phyloP scores from a whole-genome alignment of 23 red algal species.

The Pyropia yezoensis region DNA sequence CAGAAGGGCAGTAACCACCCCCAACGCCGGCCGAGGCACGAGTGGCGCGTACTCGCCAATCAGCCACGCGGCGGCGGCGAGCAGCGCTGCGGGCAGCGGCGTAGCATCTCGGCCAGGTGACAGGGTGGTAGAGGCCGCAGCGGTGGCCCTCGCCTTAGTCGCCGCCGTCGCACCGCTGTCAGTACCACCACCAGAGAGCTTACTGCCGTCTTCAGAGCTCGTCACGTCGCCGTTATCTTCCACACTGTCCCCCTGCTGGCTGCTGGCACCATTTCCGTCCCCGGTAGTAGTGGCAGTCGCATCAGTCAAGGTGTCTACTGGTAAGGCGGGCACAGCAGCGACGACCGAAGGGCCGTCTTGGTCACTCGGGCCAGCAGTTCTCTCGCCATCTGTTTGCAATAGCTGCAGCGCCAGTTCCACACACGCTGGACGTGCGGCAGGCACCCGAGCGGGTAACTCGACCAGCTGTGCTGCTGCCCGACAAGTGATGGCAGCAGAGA shows the following conservation, averaged over 20 bases:
- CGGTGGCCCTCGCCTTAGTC: background rate
- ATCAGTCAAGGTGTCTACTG: background rate
- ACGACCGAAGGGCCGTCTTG: background rate
- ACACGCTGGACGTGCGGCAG: constrained; percentile 44
- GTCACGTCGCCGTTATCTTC: background rate
- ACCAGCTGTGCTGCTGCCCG: constrained; percentile 49
- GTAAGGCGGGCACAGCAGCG: background rate
- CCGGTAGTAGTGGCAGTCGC: background rate
- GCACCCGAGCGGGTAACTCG: constrained; percentile 62
- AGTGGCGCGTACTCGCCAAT: constrained; percentile 49
- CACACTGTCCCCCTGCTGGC: background rate
- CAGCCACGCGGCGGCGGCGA: constrained; percentile 36
- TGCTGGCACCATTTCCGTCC: background rate
- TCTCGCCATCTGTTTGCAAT: background rate
- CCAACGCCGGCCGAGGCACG: constrained; percentile 9
- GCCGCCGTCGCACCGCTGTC: background rate
- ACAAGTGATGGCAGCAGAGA: constrained; percentile 27
- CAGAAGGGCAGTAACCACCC: constrained; percentile 10
- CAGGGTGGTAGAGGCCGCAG: background rate
- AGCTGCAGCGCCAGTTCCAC: constrained; percentile 31
- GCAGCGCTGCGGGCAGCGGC: background rate
- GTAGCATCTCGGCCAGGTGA: no score
- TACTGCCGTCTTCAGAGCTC: background rate
- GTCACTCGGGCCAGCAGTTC: background rate
- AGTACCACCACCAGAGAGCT: background rate